These are phyloP conservation scores for Saccharomycopsis capsularis DNA, from an alignment of 805 yeast genomes.

Conservation along the genomic window DNA sequence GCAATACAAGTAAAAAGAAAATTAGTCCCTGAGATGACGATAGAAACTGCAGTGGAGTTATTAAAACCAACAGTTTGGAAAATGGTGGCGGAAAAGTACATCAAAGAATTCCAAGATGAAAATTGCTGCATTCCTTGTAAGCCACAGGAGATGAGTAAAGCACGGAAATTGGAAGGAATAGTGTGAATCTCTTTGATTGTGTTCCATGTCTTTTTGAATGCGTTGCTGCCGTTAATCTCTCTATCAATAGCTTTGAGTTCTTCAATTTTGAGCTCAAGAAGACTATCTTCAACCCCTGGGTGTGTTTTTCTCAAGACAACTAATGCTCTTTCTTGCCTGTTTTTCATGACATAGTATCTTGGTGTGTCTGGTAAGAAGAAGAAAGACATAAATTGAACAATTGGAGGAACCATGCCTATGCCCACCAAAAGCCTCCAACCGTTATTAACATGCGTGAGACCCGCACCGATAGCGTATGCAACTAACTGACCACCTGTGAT, in stretches of 20 bases:
- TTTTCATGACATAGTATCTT: slow-evolving; percentile 72
- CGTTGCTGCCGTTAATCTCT: slow-evolving; percentile 40
- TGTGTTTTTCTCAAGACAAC: slow-evolving; percentile 59
- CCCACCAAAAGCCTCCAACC: slow-evolving; percentile 97
- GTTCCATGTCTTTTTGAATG: slow-evolving; percentile 47
- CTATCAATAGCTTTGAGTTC: slow-evolving; percentile 50
- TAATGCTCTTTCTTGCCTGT: slow-evolving; percentile 57
- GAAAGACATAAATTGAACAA: slow-evolving; percentile 66
- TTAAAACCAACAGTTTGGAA: slow-evolving; percentile 85
- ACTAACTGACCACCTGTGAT: slow-evolving; percentile 92
- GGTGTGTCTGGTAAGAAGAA: slow-evolving; percentile 94
- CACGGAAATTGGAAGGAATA: slow-evolving; percentile 77
- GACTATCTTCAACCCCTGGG: slow-evolving; percentile 51
- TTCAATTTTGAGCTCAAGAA: slow-evolving; percentile 57
- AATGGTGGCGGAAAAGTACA: slow-evolving; percentile 91
- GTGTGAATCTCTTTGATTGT: slow-evolving; percentile 57
- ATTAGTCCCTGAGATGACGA: slow-evolving; percentile 90
- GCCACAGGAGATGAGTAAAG: slow-evolving; percentile 83
- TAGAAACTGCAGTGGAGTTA: slow-evolving; percentile 92
- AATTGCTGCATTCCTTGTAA: slow-evolving; percentile 95
- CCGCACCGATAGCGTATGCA: slow-evolving; percentile 92
- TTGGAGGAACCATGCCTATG: slow-evolving; percentile 81
- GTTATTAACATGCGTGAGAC: slow-evolving; percentile 58
- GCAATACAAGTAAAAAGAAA: slow-evolving; percentile 83
- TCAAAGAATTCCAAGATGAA: slow-evolving; percentile 91